phyloP scores from a whole-genome alignment of 495 filamentous ascomycete genomes.

The Penicillium steckii region DNA sequence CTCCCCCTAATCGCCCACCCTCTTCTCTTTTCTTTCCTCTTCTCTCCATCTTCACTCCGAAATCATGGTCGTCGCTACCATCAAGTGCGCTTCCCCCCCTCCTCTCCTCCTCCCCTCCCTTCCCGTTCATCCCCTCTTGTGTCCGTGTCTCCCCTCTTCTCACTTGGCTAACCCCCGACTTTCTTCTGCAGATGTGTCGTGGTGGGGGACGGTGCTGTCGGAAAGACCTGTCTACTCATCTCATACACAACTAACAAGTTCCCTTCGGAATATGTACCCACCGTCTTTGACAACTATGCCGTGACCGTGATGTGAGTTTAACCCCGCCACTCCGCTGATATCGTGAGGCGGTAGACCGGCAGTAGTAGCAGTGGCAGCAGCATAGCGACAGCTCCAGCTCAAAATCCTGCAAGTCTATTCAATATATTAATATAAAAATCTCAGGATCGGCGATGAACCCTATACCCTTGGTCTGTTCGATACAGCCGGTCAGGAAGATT shows the following conservation, averaged over 20 bases:
- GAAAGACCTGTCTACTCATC: conserved; percentile 98
- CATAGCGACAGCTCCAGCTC: background rate
- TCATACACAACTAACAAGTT: conserved; percentile 99
- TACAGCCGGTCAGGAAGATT: conserved; percentile 99
- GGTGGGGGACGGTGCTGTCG: conserved; percentile 97
- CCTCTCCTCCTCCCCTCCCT: conserved; percentile 9
- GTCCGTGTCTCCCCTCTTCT: conserved; percentile 17
- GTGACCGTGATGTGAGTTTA: conserved; percentile 94
- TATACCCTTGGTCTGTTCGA: conserved; percentile 97
- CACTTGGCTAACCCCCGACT: conserved; percentile 26
- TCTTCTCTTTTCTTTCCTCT: conserved; percentile 4
- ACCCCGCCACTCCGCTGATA: background rate
- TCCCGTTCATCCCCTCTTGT: background rate
- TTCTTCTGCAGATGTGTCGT: conserved; percentile 91
- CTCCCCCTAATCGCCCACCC: background rate
- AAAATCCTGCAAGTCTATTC: too few relatives aligned
- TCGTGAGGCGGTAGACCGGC: too few relatives aligned
- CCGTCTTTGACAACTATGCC: conserved; percentile 99
- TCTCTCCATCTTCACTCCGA: conserved; percentile 16
- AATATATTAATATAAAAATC: too few relatives aligned
- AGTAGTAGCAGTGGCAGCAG: background rate
- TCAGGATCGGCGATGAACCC: conserved; percentile 97
- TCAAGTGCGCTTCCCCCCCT: conserved; percentile 29
- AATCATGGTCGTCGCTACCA: conserved; percentile 42
- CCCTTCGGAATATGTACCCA: conserved; percentile 98